phyloP scores from a whole-genome alignment of 2,329 filamentous ascomycete genomes.

The Ceratocystis alfenasii region DNA sequence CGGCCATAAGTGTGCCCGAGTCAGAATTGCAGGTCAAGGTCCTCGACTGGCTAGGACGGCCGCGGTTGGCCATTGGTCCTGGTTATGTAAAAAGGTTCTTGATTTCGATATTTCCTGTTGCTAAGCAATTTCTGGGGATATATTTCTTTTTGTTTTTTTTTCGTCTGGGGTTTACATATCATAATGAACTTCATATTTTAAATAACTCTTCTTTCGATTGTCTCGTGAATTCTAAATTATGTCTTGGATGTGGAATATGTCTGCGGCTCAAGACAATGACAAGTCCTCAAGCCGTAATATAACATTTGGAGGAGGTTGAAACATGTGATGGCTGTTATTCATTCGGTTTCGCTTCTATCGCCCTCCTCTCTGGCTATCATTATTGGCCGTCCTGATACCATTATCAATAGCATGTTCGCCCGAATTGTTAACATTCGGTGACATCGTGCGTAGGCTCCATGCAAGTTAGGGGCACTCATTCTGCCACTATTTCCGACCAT shows the following conservation, averaged over 20 bases:
- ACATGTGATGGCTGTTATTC: no score
- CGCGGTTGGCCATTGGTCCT: not conserved
- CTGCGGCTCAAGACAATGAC: no score
- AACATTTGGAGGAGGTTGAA: no score
- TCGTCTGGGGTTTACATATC: not conserved
- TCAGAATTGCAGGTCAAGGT: not conserved
- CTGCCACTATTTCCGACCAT: not conserved
- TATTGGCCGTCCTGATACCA: not conserved
- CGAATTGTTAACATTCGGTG: not conserved
- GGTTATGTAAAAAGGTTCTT: not conserved
- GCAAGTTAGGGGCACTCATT: not conserved
- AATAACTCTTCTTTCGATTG: not conserved
- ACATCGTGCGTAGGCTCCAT: not conserved
- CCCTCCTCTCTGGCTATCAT: no score
- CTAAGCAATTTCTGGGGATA: not conserved
- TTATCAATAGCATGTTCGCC: not conserved
- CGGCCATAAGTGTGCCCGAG: not conserved
- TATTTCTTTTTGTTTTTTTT: not conserved
- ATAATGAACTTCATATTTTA: conserved; percentile 8
- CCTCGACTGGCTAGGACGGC: not conserved
- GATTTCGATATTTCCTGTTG: not conserved
- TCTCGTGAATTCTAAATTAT: not conserved
- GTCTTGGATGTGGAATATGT: not conserved
- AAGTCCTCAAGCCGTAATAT: no score
- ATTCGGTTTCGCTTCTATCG: no score